Base-by-base conservation (phyloP, 208 protist genomes). In the Acanthamoeba culbertsoni region DNA sequence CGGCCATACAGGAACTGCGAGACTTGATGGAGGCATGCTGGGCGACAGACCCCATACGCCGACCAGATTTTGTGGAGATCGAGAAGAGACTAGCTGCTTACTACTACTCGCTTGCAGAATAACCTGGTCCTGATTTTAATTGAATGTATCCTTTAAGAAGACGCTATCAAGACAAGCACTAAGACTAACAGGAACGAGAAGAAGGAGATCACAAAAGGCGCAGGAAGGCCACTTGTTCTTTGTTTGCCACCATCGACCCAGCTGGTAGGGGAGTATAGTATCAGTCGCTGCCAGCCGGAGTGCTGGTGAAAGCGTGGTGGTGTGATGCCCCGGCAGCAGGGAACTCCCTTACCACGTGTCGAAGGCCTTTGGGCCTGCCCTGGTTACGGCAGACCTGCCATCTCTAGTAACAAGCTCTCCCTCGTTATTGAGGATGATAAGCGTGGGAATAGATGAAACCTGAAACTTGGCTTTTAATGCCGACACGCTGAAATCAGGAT, bases 1-100 rank as follows among this genome's bases (percentile, higher is more conserved):
- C 48, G 8, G 12, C 18, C 48, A 8, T 0, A 42, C 42, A 79
- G 68, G 68, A 79, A n/a, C 37, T 79, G 68, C 77, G 77, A 5
- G 77, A 31, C 46, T 28, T 88, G 77, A 88, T 88, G 77, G 14
- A 62, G 48, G 77, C 43, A 20, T 88, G 77, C 33, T 88, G 77
- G 77, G 37, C 43, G 5, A 10, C 43, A 7, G 51, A 88, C n/a
- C 43, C 48, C 12, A n/a, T 8, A 26, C 33, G 42, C 12, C 77
- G 77, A 28, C 77, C 77, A 18, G 77, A 88, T 33, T 88, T 88
- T 62, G 77, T 43, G 40, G n/a, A 33, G 33, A 46, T 88, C 0
- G 77, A 88, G 77, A 88, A 88, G 48, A 33, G 77, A 10, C 51
- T 88, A n/a, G 77, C 77, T 2, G 77, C 77, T 31, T 88, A 88